Conservation (phyloP, 257 asterid species). For the Ehretia macrophylla region DNA sequence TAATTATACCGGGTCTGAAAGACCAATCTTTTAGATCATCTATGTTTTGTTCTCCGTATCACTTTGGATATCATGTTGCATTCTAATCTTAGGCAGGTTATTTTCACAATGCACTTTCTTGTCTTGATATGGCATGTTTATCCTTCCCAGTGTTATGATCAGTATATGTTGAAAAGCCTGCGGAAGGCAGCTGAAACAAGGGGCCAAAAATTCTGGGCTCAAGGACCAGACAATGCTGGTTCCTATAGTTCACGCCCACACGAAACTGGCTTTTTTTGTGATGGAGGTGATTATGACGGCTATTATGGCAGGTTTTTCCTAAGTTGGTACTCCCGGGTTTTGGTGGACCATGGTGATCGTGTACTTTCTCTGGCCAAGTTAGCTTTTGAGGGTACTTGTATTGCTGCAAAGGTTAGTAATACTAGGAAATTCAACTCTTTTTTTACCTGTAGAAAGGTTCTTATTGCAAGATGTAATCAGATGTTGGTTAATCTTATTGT, state of each 20-base stretch:
- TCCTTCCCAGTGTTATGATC: constrained; percentile 61
- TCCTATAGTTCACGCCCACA: constrained; percentile 34
- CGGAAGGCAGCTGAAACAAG: constrained; percentile 43
- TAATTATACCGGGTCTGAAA: no score
- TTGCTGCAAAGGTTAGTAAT: constrained; percentile 26
- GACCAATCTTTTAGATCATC: no score
- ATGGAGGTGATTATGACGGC: constrained; percentile 59
- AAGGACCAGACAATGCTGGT: constrained; percentile 44
- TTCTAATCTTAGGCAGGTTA: no score
- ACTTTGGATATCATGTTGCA: no score
- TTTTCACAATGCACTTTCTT: no score
- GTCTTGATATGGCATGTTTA: background rate
- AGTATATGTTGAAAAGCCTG: constrained; percentile 57
- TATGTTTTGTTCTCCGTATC: no score
- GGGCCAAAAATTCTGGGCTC: constrained; percentile 64
- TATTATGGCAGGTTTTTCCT: constrained; percentile 70
- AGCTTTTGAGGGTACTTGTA: constrained; percentile 49
- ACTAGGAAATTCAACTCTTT: background rate
- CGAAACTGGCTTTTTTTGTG: constrained; percentile 46
- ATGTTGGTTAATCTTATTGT: no score
- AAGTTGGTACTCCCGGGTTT: constrained; percentile 69
- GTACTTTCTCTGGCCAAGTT: constrained; percentile 71
- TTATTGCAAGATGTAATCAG: background rate
- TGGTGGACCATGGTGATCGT: constrained; percentile 76
- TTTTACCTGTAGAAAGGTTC: background rate